Base-by-base conservation (phyloP, 768 basidiomycete species). In the Dacryopinax primogenitus region DNA sequence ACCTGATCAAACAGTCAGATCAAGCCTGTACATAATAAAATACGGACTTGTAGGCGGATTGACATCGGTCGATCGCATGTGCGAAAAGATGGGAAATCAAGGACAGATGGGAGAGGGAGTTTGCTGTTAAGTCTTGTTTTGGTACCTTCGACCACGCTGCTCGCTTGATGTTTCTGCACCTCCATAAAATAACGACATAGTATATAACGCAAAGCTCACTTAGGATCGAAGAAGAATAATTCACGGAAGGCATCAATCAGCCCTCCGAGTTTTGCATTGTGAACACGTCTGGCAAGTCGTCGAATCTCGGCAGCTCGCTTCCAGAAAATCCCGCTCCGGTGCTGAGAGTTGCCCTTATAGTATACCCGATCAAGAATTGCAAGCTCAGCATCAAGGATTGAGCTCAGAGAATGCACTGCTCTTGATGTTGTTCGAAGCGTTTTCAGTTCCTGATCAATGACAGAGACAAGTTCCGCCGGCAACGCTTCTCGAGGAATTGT, bases 281-380 rank as follows among this genome's bases (percentile, higher is more conserved):
- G 26, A 32, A 30, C 51, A 3, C 30, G 23, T 32, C 51, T 58
- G 6, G 51, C 51, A 32, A 58, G 51, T 21, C 51, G 3, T 9
- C 51, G 12, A 28, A 58, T 58, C 51, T 58, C 51, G 26, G 51
- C 51, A 9, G 30, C 51, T 30, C 51, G 11, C 51, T 58, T 58
- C 51, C 51, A 58, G 30, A 58, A 58, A 11, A 58, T 13, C 21
- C 51, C 51, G 30, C 51, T 58, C 21, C 51, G 51, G 26, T 58
- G 51, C 21, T 58, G 51, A 58, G 23, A 28, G 51, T 58, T 58
- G 51, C 51, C 51, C 21, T 58, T 58, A 18, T 58, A 58, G 26
- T 58, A 58, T 4, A 58, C 51, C 7, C 51, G 51, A 32, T 58
- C 51, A 15, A 58, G 51, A 11, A 58, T 15, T 58, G 11, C 26